Conservation (phyloP, 2,329 filamentous ascomycete species). For the Arthrobotrys musiformis region DNA sequence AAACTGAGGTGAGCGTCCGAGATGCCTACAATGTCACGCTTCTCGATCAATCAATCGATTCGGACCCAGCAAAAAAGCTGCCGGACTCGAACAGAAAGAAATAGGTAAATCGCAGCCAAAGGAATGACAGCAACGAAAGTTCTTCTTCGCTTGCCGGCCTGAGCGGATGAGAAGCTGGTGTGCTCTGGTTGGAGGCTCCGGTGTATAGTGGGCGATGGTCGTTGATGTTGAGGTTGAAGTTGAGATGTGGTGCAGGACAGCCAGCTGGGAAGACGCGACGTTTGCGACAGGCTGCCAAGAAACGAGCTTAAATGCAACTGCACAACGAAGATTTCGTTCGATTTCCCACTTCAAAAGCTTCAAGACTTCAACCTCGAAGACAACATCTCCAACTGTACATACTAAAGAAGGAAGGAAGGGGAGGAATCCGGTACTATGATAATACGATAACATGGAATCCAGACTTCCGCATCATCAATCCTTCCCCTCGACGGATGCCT, state of each 20-base stretch:
- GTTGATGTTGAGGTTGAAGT: background rate
- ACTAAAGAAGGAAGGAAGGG: background rate
- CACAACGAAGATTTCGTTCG: background rate
- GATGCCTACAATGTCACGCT: background rate
- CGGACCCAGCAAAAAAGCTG: background rate
- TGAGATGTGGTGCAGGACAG: background rate
- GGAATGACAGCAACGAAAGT: background rate
- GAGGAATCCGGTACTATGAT: background rate
- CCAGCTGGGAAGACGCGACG: conserved; percentile 53
- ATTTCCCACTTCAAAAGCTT: background rate
- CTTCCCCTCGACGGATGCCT: conserved; percentile 78
- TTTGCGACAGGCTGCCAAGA: conserved; percentile 32
- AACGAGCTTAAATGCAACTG: conserved; percentile 6
- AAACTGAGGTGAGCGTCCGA: background rate
- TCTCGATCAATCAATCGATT: background rate
- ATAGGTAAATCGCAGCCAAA: conserved; percentile 12
- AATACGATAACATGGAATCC: conserved; percentile 34
- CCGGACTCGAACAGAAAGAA: conserved; percentile 1
- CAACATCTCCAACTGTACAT: background rate
- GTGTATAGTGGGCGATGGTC: conserved; percentile 3
- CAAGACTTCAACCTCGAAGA: background rate
- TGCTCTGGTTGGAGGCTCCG: background rate
- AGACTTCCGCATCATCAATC: conserved; percentile 13
- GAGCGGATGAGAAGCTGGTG: background rate
- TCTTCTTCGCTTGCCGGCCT: background rate